phyloP scores from a whole-genome alignment of 108 stramenopile species.

The Cyclotella kingstonii region DNA sequence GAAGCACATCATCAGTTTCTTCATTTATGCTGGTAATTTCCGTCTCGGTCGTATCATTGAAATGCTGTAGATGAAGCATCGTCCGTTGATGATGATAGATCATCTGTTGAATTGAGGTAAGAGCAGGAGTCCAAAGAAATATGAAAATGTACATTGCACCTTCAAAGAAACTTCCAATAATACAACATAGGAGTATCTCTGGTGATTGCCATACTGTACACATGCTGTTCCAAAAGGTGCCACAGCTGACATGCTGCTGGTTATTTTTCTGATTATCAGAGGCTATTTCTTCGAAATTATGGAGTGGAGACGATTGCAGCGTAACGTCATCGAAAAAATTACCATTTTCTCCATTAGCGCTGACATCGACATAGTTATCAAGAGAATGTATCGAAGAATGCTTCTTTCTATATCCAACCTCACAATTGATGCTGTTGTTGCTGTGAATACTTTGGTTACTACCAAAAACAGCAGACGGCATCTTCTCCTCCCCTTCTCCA shows the following conservation, averaged over 20 bases:
- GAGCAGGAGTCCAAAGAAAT: slow-evolving; percentile 94
- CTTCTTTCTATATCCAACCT: slow-evolving; percentile 15
- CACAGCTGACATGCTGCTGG: slow-evolving; percentile 10
- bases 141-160: slow-evolving; percentile 91
- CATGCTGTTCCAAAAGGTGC: slow-evolving; percentile 52
- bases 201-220: slow-evolving; percentile 54
- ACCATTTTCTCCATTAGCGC: not conserved
- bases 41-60: not conserved
- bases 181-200: slow-evolving; percentile 72
- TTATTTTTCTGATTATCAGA: not conserved
- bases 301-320: no score
- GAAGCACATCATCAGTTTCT: slow-evolving; percentile 30
- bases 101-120: slow-evolving; percentile 44
- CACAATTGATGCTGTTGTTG: not conserved
- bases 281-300: no score
- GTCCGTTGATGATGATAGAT: no score
- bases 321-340: no score
- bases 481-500: slow-evolving; percentile 46
- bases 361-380: slow-evolving; percentile 7
- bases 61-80: slow-evolving; percentile 5
- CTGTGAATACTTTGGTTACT: no score
- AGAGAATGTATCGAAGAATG: slow-evolving; percentile 14
- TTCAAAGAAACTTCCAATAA: slow-evolving; percentile 91
- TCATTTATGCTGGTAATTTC: not conserved
- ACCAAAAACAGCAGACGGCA: not conserved